These are phyloP conservation scores for Salix purpurea DNA, from an alignment of 345 rosid genomes.

Conservation along the genomic window DNA sequence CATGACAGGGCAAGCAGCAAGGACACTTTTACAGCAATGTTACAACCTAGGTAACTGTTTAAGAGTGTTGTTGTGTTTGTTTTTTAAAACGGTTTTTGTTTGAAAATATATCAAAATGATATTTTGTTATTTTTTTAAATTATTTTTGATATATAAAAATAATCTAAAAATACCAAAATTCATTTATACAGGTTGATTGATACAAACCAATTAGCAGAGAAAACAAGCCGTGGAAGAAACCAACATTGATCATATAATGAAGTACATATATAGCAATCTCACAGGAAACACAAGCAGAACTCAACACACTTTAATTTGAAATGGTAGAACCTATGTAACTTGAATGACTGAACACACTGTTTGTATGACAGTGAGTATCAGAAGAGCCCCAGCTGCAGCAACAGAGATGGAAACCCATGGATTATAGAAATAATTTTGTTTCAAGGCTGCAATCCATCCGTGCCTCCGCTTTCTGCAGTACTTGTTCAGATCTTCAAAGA, in stretches of 20 bases:
- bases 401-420: slow-evolving; percentile 22
- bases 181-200: no score
- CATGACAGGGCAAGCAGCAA: background rate
- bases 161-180: no score
- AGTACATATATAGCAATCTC: background rate
- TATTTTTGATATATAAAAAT: no score
- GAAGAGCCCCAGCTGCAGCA: slow-evolving; percentile 2
- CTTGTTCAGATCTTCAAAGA: background rate
- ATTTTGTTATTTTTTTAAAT: no score
- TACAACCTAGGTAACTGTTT: background rate
- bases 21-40: background rate
- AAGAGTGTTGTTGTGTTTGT: no score
- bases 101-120: no score
- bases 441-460: slow-evolving; percentile 18
- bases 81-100: no score
- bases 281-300: background rate
- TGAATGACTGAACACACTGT: slow-evolving; percentile 4
- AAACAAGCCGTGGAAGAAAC: no score
- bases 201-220: no score
- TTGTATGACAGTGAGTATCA: slow-evolving; percentile 14
- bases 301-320: no score
- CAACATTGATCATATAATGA: no score
- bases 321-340: background rate
- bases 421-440: slow-evolving; percentile 6
- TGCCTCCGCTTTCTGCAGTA: background rate